Base-by-base conservation (phyloP, 2,329 filamentous ascomycete species). In the Fusarium scirpi region DNA sequence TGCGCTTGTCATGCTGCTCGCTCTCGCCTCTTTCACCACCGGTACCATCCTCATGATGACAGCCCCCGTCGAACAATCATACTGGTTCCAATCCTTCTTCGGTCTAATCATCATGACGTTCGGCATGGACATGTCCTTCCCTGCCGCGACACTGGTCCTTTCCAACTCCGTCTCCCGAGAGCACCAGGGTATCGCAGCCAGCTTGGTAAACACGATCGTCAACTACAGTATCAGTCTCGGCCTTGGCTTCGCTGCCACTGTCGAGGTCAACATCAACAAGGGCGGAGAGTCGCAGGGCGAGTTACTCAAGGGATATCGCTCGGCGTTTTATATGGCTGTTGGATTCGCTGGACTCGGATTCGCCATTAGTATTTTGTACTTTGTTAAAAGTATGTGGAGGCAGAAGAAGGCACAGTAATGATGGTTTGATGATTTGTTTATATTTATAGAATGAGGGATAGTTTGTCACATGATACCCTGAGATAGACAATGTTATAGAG, bases 221-320 rank as follows among this genome's bases (percentile, higher is more conserved):
- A 92, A 93, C 77, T 93, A 92, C 74, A 86, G 85, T 62, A 91
- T 92, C 34, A 88, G 87, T 2, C 77, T 92, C 5, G 89, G 88
- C 0, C 81, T 93, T 0, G 91, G 90, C 0, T 85, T 93, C 47
- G 90, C 90, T 0, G 90, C 89, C 0, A 91, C 89, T 0, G 85
- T 91, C 4, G 89, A 92, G 73, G 78, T 79, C 0, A 78, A 81
- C 8, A 75, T 82, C 0, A 71, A 76, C 6, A 55, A 69, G 0
- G 79, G 76, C 0, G 71, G 71, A 16, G 67, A 70, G 30, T 71
- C 67, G 3, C 47, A 45, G 13, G 25, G 29, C 6, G 63, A 70
- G 9, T 11, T 70, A 2, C 12, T 70, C 5, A 68, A 52, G 8
- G 67, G 67, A 7, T 70, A 71, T 2, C 53, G 67, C 1, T 45